Conservation (phyloP, 75 land plant species). For the Pinus albicaulis region DNA sequence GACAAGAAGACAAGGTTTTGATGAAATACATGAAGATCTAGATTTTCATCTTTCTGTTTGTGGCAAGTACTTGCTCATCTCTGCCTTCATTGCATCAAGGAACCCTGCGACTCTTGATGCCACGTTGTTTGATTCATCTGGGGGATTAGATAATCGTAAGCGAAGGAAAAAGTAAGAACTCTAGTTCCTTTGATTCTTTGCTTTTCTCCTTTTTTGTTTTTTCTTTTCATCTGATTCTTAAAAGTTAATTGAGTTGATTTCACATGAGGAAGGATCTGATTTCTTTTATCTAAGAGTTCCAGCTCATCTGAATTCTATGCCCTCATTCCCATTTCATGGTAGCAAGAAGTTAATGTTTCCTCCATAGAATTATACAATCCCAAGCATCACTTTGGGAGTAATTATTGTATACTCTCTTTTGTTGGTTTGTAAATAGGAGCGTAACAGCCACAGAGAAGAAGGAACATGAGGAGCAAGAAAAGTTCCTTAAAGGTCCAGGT, state of each 20-base stretch:
- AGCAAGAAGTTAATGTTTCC: too few species aligned
- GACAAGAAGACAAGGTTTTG: conserved; percentile 20
- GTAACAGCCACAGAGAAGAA: too few species aligned
- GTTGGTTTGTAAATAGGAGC: too few species aligned
- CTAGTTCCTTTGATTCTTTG: background rate
- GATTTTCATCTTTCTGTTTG: conserved; percentile 82
- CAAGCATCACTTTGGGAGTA: too few species aligned
- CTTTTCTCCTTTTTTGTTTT: background rate
- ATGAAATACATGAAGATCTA: conserved; percentile 33
- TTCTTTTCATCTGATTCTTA: too few species aligned
- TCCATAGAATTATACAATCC: too few species aligned
- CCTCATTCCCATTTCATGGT: too few species aligned
- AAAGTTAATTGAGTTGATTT: background rate
- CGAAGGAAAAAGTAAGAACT: conserved; percentile 65
- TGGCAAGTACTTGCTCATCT: conserved; percentile 88
- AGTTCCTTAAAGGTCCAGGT: too few species aligned
- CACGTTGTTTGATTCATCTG: conserved; percentile 82
- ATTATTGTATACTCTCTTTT: too few species aligned
- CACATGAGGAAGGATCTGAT: background rate
- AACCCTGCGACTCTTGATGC: conserved; percentile 98
- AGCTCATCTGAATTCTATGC: background rate
- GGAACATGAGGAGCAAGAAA: too few species aligned
- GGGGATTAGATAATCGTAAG: conserved; percentile 53
- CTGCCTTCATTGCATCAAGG: conserved; percentile 94
- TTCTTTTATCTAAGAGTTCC: background rate